Evolutionary conservation across 1,139 yeast genomes (phyloP).

Genomic region (Pichia kudriavzevii): DNA sequence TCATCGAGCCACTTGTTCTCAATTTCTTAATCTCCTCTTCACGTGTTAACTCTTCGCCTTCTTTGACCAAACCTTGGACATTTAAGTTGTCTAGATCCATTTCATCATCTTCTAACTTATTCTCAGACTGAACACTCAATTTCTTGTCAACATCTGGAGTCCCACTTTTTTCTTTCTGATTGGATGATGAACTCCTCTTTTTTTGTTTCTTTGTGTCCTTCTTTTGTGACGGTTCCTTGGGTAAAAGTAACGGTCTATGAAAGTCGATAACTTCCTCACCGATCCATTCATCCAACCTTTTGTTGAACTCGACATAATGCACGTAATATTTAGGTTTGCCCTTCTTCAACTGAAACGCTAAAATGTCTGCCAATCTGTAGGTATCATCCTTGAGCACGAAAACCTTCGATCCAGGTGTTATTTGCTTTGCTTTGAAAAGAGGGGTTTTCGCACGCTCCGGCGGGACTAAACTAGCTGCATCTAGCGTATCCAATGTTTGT

Average conservation of each 20-base stretch:
- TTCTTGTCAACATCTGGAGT: constrained; percentile 11
- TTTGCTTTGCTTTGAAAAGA: constrained; percentile 36
- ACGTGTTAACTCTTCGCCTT: constrained; percentile 65
- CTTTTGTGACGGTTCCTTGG: constrained; percentile 43
- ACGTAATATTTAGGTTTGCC: constrained; percentile 81
- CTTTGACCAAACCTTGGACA: constrained; percentile 67
- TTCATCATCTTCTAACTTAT: constrained; percentile 42
- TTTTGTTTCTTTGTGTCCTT: constrained; percentile 42
- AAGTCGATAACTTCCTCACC: constrained; percentile 63
- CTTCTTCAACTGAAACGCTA: constrained; percentile 69
- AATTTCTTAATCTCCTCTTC: constrained; percentile 91
- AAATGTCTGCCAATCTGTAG: constrained; percentile 72
- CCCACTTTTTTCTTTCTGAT: constrained; percentile 6
- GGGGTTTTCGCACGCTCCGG: constrained; percentile 23
- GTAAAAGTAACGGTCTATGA: constrained; percentile 58
- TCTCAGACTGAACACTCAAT: constrained; percentile 6
- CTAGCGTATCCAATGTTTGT: constrained; percentile 23
- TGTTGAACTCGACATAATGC: constrained; percentile 90
- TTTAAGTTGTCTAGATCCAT: constrained; percentile 83
- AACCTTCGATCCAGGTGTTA: constrained; percentile 69
- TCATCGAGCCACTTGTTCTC: constrained; percentile 94
- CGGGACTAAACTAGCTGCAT: constrained; percentile 23
- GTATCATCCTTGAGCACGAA: constrained; percentile 77
- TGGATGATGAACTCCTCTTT: constrained; percentile 27
- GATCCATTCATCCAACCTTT: constrained; percentile 94